Percentiles rank a stretch among this genome's conserved stretches.
These are phyloP conservation scores for Cercospora citrullina DNA, from an alignment of 2,329 filamentous ascomycete species.

Conservation along the genomic window DNA sequence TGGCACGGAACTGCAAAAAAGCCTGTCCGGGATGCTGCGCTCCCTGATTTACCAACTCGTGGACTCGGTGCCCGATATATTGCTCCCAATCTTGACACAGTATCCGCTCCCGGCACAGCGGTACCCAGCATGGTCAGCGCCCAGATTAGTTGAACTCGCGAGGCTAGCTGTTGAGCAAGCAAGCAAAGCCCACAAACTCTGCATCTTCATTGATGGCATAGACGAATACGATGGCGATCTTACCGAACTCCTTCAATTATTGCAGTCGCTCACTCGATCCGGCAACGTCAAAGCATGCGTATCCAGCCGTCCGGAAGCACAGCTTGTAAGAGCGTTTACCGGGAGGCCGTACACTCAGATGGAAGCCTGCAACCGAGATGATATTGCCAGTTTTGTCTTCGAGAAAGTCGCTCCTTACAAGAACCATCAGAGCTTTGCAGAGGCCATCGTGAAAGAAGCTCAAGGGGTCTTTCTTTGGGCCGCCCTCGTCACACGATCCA, in stretches of 20 bases:
- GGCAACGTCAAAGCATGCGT: neutral
- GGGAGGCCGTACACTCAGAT: neutral
- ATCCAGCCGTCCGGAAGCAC: neutral
- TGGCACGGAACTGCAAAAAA: slow-evolving; percentile 18
- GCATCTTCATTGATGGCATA: slow-evolving; percentile 28
- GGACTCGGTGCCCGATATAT: neutral
- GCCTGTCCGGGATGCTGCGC: slow-evolving; percentile 18
- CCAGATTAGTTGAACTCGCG: slow-evolving; percentile 1
- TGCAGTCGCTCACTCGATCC: neutral
- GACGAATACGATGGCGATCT: slow-evolving; percentile 23
- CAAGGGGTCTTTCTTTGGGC: slow-evolving; percentile 23
- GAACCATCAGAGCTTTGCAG: neutral
- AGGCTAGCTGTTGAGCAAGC: neutral
- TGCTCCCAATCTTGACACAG: neutral
- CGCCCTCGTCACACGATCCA: slow-evolving; percentile 10
- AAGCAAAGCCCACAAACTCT: slow-evolving; percentile 1
- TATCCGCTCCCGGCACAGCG: neutral
- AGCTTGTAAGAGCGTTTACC: neutral
- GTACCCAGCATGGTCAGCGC: slow-evolving; percentile 9
- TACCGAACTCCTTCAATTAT: neutral
- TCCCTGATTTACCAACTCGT: slow-evolving; percentile 20
- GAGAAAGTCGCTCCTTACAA: neutral
- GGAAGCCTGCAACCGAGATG: neutral
- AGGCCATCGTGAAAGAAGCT: slow-evolving; percentile 8
- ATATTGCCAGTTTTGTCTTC: neutral